Conservation (phyloP, 1,284 basidiomycete species). For the Puccinia triticina region DNA sequence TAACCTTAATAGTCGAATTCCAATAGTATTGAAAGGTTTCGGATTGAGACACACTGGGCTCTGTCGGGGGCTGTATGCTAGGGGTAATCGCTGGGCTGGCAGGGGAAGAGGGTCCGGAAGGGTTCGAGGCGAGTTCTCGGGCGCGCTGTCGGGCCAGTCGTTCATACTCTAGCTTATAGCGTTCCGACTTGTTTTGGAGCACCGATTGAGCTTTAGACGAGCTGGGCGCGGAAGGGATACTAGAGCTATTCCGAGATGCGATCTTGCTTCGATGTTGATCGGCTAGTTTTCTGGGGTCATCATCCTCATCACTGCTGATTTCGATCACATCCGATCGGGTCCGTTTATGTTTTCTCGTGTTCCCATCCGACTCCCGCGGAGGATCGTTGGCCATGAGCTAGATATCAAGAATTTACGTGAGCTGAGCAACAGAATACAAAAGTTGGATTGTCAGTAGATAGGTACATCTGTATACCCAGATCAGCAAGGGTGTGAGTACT, state of each 20-base stretch:
- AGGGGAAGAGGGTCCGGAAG: neutral
- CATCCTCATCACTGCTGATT: constrained; percentile 42
- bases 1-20: constrained; percentile 30
- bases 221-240: neutral
- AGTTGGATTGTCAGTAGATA: too few relatives aligned
- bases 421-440: neutral
- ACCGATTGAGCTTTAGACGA: neutral
- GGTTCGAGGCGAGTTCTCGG: neutral
- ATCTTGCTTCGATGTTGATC: constrained; percentile 26
- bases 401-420: neutral
- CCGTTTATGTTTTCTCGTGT: constrained; percentile 4
- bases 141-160: constrained; percentile 31
- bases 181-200: constrained; percentile 17
- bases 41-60: neutral
- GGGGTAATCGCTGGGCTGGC: neutral
- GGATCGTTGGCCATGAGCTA: constrained; percentile 9
- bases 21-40: constrained; percentile 31
- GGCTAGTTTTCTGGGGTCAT: neutral
- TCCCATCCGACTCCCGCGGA: constrained; percentile 2
- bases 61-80: neutral
- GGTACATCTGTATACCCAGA: too few relatives aligned
- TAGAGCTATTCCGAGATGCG: constrained; percentile 5
- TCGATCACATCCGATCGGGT: constrained; percentile 19
- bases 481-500: too few relatives aligned
- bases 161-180: constrained; percentile 28